Base-by-base conservation (phyloP, 78 protist species). In the Pelomyxa schiedti region DNA sequence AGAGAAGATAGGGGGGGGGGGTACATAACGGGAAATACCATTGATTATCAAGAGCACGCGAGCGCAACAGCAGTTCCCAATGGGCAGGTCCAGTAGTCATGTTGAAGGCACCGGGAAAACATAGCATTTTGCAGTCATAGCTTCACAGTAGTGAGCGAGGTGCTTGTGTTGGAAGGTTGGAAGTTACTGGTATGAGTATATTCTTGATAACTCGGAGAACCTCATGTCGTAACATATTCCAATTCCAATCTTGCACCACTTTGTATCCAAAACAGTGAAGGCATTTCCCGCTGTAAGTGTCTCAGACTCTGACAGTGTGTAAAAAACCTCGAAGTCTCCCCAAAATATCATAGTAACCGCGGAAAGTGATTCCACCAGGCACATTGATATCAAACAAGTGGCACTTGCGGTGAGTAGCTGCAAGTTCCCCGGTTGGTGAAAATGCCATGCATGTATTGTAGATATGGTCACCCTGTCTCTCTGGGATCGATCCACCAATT, bases 51-150 rank as follows among this genome's bases (percentile, higher is more conserved):
- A 91, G 64, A 1, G 93, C 95, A 8, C 98, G 81, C 9, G 93
- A 84, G 37, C 97, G 66, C 32, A 29, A 74, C 2, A 94, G 88
- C 8, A 94, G 88, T 79, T 90, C 95, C 99, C 99, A 96, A 64
- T 96, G 99, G 1, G 88, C 89, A 0, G 99, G 98, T 1, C 99
- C 99, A 1, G 99, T 96, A 8, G 93, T 88, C 93, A 92, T 86
- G 90, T 96, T 96, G 91, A 96, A 96, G 1, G 98, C 97, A 8
- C 99, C 99, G 16, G 99, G 97, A 43, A 77, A 93, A 41, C 88
- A 69, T 3, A 96, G 53, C 53, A 94, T 26, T 24, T 67, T 35
- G 35, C 92, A 83, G 4, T 89, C 92, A 30, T 16, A 39, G 30
- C 47, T 72, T 67, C 66, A 22, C 76, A 69, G 38, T 71, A 22